Percentiles rank a stretch among this genome's conserved stretches.
phyloP scores from a whole-genome alignment of 352 stramenopile species.

The Pythium vanterpoolii region DNA sequence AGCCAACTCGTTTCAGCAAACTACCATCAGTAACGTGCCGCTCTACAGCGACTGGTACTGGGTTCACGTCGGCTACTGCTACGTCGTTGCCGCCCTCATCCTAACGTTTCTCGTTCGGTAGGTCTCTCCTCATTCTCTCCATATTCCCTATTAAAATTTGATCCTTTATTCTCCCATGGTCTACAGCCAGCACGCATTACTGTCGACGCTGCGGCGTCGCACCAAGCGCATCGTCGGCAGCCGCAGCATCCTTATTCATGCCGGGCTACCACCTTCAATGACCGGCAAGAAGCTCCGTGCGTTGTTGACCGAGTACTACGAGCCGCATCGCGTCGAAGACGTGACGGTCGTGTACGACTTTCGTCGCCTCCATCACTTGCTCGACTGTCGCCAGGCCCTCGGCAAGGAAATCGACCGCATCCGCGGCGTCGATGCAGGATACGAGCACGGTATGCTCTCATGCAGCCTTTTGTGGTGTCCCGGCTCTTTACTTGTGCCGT shows the following conservation, averaged over 20 bases:
- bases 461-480: constrained; percentile 69
- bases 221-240: constrained; percentile 67
- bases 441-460: constrained; percentile 51
- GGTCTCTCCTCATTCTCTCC: not conserved
- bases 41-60: constrained; percentile 78
- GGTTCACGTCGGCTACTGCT: constrained; percentile 75
- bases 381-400: constrained; percentile 43
- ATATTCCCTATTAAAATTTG: not conserved
- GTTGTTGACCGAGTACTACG: constrained; percentile 38
- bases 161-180: not conserved
- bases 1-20: constrained; percentile 61
- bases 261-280: constrained; percentile 48
- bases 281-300: constrained; percentile 42
- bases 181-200: constrained; percentile 43
- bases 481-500: constrained; percentile 50
- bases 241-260: constrained; percentile 68
- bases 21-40: constrained; percentile 81
- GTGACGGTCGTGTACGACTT: constrained; percentile 67
- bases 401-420: constrained; percentile 56
- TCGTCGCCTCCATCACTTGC: constrained; percentile 47
- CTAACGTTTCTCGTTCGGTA: constrained; percentile 40
- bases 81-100: constrained; percentile 54
- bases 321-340: constrained; percentile 43
- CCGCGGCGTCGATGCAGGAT: constrained; percentile 44
- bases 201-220: constrained; percentile 41